phyloP scores from a whole-genome alignment of 163 green algal species.

The Chlorella variabilis region DNA sequence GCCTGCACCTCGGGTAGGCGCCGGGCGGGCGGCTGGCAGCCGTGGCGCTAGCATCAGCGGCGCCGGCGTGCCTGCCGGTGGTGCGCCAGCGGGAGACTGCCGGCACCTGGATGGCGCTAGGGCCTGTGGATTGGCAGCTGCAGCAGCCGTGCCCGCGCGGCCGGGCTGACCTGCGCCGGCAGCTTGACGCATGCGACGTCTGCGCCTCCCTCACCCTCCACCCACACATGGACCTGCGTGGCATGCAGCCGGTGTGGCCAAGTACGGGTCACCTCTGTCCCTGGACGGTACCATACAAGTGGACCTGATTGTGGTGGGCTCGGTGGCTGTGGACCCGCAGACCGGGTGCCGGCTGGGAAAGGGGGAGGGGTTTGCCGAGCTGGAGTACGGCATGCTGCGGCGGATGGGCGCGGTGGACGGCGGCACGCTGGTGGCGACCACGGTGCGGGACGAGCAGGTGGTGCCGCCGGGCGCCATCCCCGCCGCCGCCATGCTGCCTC shows the following conservation, averaged over 20 bases:
- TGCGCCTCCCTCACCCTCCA: no score
- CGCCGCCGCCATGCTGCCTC: constrained; percentile 49
- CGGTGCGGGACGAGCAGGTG: constrained; percentile 75
- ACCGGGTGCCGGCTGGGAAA: constrained; percentile 63
- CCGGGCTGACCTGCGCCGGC: no score
- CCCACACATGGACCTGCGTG: no score
- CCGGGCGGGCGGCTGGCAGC: no score
- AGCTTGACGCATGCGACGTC: no score
- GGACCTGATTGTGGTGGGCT: constrained; percentile 72
- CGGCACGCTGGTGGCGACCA: constrained; percentile 72
- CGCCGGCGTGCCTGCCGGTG: no score
- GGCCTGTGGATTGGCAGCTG: no score
- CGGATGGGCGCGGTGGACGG: constrained; percentile 81
- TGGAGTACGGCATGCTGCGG: constrained; percentile 82
- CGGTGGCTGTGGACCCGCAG: constrained; percentile 59
- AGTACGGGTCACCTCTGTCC: constrained; percentile 66
- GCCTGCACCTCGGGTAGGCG: constrained; percentile 59
- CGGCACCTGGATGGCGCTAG: no score
- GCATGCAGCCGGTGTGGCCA: constrained; percentile 40
- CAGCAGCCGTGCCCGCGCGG: no score
- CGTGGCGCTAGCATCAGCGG: no score
- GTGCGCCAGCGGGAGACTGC: no score
- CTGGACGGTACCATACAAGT: constrained; percentile 69
- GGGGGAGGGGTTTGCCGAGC: constrained; percentile 78
- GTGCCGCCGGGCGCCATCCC: constrained; percentile 49